Conservation (phyloP, 306 rosid genomes). For the Adenanthera pavonina region DNA sequence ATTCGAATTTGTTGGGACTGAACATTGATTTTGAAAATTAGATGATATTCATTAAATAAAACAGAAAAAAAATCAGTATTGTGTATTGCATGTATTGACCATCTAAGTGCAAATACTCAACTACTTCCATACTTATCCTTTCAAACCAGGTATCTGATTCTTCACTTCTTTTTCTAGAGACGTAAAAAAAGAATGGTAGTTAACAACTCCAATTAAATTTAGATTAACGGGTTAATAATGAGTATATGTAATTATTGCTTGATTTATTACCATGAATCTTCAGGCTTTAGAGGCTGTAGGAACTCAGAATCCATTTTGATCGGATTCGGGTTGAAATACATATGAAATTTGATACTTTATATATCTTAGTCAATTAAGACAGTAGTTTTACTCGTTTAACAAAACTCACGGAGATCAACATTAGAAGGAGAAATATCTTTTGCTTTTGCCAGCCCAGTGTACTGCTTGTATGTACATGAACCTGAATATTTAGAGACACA, state of each 20-base stretch:
- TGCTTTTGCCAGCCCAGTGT: background rate
- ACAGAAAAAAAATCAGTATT: background rate
- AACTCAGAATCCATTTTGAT: background rate
- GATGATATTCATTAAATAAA: background rate
- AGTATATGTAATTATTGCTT: background rate
- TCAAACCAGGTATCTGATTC: background rate
- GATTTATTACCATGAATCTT: background rate
- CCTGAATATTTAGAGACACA: constrained; percentile 2
- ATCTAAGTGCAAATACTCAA: background rate
- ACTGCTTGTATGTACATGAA: constrained; percentile 1
- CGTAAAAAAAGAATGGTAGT: background rate
- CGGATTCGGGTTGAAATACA: background rate
- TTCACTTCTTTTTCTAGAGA: background rate
- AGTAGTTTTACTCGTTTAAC: background rate
- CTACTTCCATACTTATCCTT: background rate
- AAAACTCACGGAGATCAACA: constrained; percentile 1
- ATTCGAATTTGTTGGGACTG: too few relatives aligned
- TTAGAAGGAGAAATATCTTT: constrained; percentile 2
- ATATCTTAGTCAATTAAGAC: background rate
- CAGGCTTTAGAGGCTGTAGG: background rate
- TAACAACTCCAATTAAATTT: background rate
- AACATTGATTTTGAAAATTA: background rate
- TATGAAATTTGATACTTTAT: constrained; percentile 1
- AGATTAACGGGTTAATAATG: background rate
- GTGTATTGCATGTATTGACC: background rate